Percentiles rank a stretch among this genome's conserved stretches.
Conservation (phyloP, 306 rosid species). For the Clitoria ternatea region DNA sequence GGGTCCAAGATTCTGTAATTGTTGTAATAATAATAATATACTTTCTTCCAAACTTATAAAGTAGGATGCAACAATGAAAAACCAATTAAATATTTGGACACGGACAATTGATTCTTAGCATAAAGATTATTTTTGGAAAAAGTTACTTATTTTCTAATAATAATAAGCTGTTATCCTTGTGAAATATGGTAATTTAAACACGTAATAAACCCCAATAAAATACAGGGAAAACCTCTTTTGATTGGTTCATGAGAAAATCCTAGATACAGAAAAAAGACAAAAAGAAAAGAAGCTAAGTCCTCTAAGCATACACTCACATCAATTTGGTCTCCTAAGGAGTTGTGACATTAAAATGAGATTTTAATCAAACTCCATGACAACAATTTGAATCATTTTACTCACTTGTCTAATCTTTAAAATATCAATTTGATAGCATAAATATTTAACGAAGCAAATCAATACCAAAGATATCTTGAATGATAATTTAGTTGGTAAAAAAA, state of each 20-base stretch:
- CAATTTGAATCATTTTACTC: background rate
- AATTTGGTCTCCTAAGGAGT: background rate
- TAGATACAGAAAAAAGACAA: slow-evolving; percentile 25
- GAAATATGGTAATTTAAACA: too few species aligned
- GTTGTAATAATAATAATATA: too few species aligned
- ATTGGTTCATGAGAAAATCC: slow-evolving; percentile 26
- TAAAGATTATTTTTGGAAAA: too few species aligned
- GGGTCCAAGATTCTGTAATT: too few species aligned
- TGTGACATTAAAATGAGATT: background rate
- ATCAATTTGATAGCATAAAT: background rate
- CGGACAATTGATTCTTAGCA: too few species aligned
- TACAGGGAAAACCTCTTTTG: background rate
- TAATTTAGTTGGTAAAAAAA: background rate
- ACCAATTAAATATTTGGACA: too few species aligned
- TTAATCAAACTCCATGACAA: background rate
- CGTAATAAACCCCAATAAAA: slow-evolving; percentile 28
- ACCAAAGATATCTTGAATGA: background rate
- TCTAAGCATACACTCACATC: background rate
- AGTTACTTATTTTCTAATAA: too few species aligned
- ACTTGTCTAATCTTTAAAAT: background rate
- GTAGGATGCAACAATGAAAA: too few species aligned
- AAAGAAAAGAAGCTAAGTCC: background rate
- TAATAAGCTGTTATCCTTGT: too few species aligned
- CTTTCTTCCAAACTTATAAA: too few species aligned
- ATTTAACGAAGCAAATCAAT: background rate